Evolutionary conservation across 1,139 yeast species (phyloP), one percentile per base, ranked within the genome.

Genomic region (Hyphopichia pseudoburtonii): DNA sequence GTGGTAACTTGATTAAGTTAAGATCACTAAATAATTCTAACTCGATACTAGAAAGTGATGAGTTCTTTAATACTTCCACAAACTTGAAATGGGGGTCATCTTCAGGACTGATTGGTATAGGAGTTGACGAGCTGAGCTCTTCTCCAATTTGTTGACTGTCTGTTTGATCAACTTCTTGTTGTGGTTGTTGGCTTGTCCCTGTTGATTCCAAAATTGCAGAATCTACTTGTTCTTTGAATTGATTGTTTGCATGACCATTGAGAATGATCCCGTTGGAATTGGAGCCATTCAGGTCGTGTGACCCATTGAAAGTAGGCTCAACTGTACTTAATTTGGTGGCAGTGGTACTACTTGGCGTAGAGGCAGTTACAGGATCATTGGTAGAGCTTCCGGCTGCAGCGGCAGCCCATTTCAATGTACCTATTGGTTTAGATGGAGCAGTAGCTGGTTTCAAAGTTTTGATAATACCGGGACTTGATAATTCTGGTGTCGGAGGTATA

Each of bases 381-480:
- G 17, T 17, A 17, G 26, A 10, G 18, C 62, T 62, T 22, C 78
- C 78, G 5, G 82, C 80, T 2, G 84, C 86, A 2, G 86, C 83
- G 1, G 83, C 75, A 0, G 92, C 76, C 77, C 90, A 83, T 48
- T 82, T 81, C 45, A 82, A 63, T 40, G 78, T 84, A 12, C 82
- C 80, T 3, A 75, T 73, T 1, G 86, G 86, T 44, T 77, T 78
- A 9, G 78, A 65, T 9, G 88, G 88, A 5, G 83, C 72, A 0
- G 81, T 70, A 1, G 88, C 87, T 3, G 88, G 88, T 55, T 80
- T 81, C 39, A 82, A 62, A 1, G 80, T 76, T 39, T 77, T 69
- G 28, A 62, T 70, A 29, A 63, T 62, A 8, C 56, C 68, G 4
- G 65, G 64, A 30, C 62, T 57, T 1, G 60, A 39, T 17, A 53